A percentile compares a stretch with the other conserved stretches of the same genome.
Conservation (phyloP, 208 protist genomes). For the Lotmaria passim region DNA sequence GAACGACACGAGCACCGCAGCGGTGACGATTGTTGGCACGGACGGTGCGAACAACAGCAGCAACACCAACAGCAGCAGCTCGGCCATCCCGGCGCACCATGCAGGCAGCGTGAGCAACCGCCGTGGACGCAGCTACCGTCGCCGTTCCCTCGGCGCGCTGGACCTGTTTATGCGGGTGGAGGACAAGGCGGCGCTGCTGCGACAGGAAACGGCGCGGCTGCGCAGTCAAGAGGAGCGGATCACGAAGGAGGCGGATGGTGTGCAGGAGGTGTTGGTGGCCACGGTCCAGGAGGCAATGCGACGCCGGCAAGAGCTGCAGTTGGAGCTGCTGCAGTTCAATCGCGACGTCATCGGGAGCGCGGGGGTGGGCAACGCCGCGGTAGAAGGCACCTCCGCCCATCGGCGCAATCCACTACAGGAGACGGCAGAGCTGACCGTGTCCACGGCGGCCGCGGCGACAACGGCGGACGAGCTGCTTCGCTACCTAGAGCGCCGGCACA, state of each 20-base stretch:
- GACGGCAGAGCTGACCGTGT: slow-evolving; percentile 14
- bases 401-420: not conserved
- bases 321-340: slow-evolving; percentile 76
- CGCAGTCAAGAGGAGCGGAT: slow-evolving; percentile 50
- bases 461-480: slow-evolving; percentile 87
- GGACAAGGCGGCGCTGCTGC: slow-evolving; percentile 76
- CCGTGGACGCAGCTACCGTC: slow-evolving; percentile 61
- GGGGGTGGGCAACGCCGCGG: slow-evolving; percentile 24
- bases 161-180: slow-evolving; percentile 67
- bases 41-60: not conserved
- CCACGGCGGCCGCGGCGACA: slow-evolving; percentile 18
- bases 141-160: slow-evolving; percentile 39
- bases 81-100: not conserved
- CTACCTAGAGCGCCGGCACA: slow-evolving; percentile 79
- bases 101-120: slow-evolving; percentile 16
- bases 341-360: slow-evolving; percentile 61
- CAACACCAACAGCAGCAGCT: not conserved
- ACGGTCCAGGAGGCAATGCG: slow-evolving; percentile 79
- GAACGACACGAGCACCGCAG: not conserved
- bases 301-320: slow-evolving; percentile 72
- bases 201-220: slow-evolving; percentile 58
- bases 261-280: slow-evolving; percentile 64
- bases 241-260: slow-evolving; percentile 54
- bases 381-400: not conserved
- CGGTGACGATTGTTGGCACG: not conserved